These are phyloP conservation scores for Pseudotulostoma volvatum DNA, from an alignment of 495 filamentous ascomycete genomes.

Conservation along the genomic window DNA sequence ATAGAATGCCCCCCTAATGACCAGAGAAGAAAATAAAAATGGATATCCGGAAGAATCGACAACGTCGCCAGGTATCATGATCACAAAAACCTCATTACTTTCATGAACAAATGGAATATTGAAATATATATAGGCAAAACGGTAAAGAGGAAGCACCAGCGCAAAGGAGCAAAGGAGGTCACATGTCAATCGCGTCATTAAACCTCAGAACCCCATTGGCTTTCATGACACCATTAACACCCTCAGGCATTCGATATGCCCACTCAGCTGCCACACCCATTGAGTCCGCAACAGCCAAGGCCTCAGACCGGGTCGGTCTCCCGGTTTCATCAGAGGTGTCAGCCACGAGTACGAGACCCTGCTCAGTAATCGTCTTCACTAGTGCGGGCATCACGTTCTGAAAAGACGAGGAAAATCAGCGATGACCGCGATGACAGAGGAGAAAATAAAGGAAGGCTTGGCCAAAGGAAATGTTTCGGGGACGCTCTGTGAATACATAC, in stretches of 20 bases:
- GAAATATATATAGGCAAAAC: no score
- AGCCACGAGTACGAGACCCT: conserved; percentile 82
- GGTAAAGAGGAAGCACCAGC: no score
- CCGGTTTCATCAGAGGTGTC: conserved; percentile 48
- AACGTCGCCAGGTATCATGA: no score
- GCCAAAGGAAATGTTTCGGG: background rate
- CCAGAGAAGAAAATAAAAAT: no score
- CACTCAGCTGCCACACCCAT: conserved; percentile 23
- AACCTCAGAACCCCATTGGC: conserved; percentile 78
- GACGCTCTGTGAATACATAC: conserved; percentile 32
- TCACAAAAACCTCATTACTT: no score
- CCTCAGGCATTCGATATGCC: conserved; percentile 38
- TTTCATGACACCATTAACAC: conserved; percentile 75
- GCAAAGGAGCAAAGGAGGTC: no score
- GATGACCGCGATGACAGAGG: conserved; percentile 2
- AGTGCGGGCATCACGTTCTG: conserved; percentile 87
- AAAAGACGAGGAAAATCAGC: conserved; percentile 11
- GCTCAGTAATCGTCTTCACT: conserved; percentile 81
- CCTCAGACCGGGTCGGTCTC: conserved; percentile 26
- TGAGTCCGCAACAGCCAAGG: conserved; percentile 27
- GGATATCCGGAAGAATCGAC: no score
- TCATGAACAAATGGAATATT: no score
- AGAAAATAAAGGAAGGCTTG: no score
- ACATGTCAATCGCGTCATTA: conserved; percentile 91
- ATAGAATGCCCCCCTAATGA: background rate